phyloP scores from a whole-genome alignment of 108 stramenopile species.

The Cyclotella sp. region DNA sequence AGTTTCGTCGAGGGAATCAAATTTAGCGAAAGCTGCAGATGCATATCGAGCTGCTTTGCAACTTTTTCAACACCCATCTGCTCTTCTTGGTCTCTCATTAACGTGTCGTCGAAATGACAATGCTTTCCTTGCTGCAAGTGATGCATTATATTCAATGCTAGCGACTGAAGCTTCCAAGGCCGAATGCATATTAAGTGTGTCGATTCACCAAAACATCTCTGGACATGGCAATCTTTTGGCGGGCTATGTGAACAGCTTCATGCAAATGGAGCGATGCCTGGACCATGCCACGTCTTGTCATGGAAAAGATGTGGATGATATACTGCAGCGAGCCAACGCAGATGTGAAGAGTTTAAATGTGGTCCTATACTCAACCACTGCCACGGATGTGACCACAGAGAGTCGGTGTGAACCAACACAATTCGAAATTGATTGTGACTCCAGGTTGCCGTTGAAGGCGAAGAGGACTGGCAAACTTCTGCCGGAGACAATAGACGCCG shows the following conservation, averaged over 20 bases:
- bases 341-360: not conserved
- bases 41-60: conserved; percentile 74
- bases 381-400: not conserved
- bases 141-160: conserved; percentile 31
- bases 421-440: conserved; percentile 25
- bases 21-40: conserved; percentile 61
- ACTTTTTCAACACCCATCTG: conserved; percentile 60
- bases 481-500: not conserved
- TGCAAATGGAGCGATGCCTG: conserved; percentile 29
- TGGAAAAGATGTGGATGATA: conserved; percentile 2
- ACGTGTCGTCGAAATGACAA: conserved; percentile 39
- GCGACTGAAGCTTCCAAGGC: conserved; percentile 30
- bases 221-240: conserved; percentile 37
- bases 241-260: conserved; percentile 27
- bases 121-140: not conserved
- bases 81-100: conserved; percentile 62
- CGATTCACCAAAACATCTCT: conserved; percentile 38
- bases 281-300: not conserved
- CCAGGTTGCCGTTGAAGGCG: not conserved
- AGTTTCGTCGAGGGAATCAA: conserved; percentile 17
- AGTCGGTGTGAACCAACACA: not conserved
- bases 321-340: conserved; percentile 1
- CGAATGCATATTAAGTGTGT: conserved; percentile 27
- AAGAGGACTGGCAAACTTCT: conserved; percentile 6
- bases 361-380: not conserved